phyloP scores from a whole-genome alignment of 148 eudicot species.

The Fagopyrum esculentum region DNA sequence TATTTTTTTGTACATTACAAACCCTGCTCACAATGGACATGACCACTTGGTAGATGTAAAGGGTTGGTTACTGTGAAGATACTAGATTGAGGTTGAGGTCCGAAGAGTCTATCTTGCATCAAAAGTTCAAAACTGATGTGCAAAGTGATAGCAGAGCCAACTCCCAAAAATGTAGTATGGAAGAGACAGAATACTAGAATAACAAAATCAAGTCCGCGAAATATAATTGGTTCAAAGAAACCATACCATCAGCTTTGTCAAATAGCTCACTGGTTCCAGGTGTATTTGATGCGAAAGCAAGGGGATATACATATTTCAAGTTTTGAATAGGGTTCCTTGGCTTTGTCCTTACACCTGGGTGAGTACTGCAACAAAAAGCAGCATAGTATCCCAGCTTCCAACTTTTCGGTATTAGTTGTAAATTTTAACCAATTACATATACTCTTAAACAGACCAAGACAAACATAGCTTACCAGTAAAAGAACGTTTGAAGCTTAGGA shows the following conservation, averaged over 20 bases:
- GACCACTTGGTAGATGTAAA: not conserved
- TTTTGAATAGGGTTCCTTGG: conserved; percentile 27
- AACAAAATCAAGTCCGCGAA: not conserved
- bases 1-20: not conserved
- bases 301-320: conserved; percentile 49
- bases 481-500: conserved; percentile 66
- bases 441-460: not conserved
- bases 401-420: not conserved
- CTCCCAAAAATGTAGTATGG: not conserved
- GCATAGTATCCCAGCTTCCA: not conserved
- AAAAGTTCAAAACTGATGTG: not conserved
- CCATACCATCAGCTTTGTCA: conserved; percentile 64
- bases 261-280: conserved; percentile 41
- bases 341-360: conserved; percentile 53
- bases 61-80: not conserved
- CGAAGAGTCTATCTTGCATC: not conserved
- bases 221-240: not conserved
- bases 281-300: conserved; percentile 44
- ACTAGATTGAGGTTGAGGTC: not conserved
- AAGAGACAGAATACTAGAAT: conserved; percentile 2
- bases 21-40: not conserved
- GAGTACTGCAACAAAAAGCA: conserved; percentile 37
- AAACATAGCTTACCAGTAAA: conserved; percentile 44
- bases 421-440: not conserved
- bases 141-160: not conserved